Evolutionary conservation across 1,284 basidiomycete species (phyloP), one percentile per base, ranked within the genome.

Genomic region (Pholiota adiposa): DNA sequence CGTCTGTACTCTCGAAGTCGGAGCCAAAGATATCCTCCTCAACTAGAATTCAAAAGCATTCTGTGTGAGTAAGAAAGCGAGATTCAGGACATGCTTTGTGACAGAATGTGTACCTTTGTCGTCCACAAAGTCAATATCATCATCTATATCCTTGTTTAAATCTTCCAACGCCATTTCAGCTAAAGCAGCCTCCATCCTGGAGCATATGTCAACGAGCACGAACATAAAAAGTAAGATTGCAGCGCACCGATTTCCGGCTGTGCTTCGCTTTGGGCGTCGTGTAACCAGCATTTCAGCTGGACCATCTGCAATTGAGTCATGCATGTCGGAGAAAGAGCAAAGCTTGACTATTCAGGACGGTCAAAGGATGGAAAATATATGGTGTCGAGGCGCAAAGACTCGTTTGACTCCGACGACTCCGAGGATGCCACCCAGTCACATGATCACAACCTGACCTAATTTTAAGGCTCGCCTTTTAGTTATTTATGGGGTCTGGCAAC

Each of bases 1-100:
- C 88, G 56, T 92, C 92, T 0, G 90, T 93, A 62, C 89, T 92
- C 61, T 86, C 87, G 67, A 94, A 94, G 70, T 94, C 92, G 14
- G 88, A 90, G 62, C 83, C 90, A 63, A 92, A 92, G 8, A 88
- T 71, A 67, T 93, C 92, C 61, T 90, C 85, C 71, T 94, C 91
- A 53, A 89, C 92, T 91, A 64, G n/a, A 46, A 27, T 8, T 33
- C 40, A 50, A 54, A 41, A 8, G 31, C 27, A 34, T 29, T n/a
- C 56, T 65, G 34, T 7, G 34, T 50, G 23, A 51, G 51, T 56
- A 62, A 59, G 46, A 60, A 51, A 43, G n/a, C 52, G 34, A 53
- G 21, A 40, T 31, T 41, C n/a, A 25, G 23, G 11, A 21, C 1
- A 8, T 12, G 18, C 2, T 21, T 11, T 21, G 9, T 14, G 48